These are phyloP conservation scores for Marasmius sp. DNA, from an alignment of 1,284 basidiomycete genomes.

Conservation along the genomic window DNA sequence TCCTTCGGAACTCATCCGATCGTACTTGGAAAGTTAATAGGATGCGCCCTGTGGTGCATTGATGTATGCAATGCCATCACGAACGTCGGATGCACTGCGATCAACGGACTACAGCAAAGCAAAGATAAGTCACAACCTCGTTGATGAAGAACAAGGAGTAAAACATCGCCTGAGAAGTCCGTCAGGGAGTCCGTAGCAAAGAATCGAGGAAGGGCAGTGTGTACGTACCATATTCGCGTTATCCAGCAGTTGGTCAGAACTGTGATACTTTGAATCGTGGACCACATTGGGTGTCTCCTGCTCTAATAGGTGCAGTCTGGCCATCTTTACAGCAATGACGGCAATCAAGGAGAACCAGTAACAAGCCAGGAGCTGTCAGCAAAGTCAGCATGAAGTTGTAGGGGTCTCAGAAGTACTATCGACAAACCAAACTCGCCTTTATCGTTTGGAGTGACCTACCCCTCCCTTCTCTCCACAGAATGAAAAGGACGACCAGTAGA, in stretches of 20 bases:
- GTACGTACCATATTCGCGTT: constrained; percentile 25
- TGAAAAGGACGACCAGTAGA: constrained; percentile 15
- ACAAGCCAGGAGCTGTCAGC: constrained; percentile 17
- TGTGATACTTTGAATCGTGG: constrained; percentile 22
- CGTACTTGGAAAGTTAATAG: too few species aligned
- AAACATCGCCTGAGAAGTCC: too few species aligned
- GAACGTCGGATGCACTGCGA: too few species aligned
- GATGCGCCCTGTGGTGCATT: too few species aligned
- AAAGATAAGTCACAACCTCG: too few species aligned
- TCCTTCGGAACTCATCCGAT: too few species aligned
- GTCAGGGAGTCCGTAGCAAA: too few species aligned
- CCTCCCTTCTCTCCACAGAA: constrained; percentile 20
- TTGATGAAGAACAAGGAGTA: too few species aligned
- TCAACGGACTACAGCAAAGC: too few species aligned
- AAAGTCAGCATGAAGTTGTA: neutral
- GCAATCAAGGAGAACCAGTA: constrained; percentile 23
- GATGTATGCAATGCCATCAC: too few species aligned
- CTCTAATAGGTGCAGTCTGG: constrained; percentile 20
- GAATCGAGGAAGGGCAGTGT: neutral
- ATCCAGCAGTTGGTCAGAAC: constrained; percentile 24
- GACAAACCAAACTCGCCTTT: constrained; percentile 15
- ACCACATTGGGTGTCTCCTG: constrained; percentile 16
- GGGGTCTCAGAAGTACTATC: neutral
- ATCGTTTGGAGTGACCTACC: constrained; percentile 17
- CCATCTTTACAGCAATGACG: constrained; percentile 20